Base-by-base conservation (phyloP, 495 filamentous ascomycete species). In the Podospora bellae-mahoneyi region DNA sequence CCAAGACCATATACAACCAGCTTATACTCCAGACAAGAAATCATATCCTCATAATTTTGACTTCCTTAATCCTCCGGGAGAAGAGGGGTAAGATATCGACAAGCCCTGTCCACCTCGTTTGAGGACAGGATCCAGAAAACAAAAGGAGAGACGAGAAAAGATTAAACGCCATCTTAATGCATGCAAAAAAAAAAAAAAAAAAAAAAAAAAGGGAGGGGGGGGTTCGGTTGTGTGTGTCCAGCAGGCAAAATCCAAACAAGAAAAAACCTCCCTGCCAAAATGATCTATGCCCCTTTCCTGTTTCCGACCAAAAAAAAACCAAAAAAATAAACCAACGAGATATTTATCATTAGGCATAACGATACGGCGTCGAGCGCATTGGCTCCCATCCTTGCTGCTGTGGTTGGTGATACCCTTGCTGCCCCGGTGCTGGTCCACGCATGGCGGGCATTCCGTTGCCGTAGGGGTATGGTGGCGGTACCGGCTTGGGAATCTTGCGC, bases 261-360 rank as follows among this genome's bases (percentile, higher is more conserved):
- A 44, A 23, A 20, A 3, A 60, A 5, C 13, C 53, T 34, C 39
- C 39, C 1, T 23, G 1, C 23, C 23, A 23, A 23, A 13, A 48
- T 48, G 39, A 48, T 48, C 39, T 48, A 48, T 48, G 13, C 39
- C 39, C 39, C 39, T 48, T 48, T 48, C 39, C 39, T 16, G 9
- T 6, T 6, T 48, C 30, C 30, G 39, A 48, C 39, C 13, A 3
- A 48, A 10, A 48, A 48, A 16, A 48, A 1, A 9, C 20, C 1
- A 1, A 0, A 48, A 10, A 48, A 48, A n/a, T n/a, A 16, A 48
- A 48, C 20, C 20, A 23, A 23, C 39, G 39, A 48, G 13, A 48
- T 13, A 13, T 48, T 48, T 48, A 30, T 60, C 20, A 54, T 70
- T 48, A 76, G n/a, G 75, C 75, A 60, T 77, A 77, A 61, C 75